A percentile compares a stretch with the other conserved stretches of the same genome.
Evolutionary conservation across 768 basidiomycete genomes (phyloP).

Genomic region (Kwoniella sp.): DNA sequence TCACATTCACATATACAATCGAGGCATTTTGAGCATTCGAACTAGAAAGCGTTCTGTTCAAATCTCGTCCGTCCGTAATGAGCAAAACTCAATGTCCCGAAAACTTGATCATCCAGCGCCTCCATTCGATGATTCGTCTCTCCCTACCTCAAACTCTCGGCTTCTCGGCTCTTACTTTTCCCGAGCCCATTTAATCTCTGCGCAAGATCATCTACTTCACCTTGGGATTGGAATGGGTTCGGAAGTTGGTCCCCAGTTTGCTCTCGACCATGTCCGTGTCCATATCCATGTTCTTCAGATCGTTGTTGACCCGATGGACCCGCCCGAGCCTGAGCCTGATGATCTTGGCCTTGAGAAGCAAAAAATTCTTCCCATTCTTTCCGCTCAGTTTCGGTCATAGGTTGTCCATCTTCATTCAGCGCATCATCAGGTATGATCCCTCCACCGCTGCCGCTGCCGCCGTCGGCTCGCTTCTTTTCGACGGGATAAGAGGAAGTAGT

Average conservation of each 20-base stretch:
- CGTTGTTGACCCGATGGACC: background rate
- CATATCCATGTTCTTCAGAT: too few species aligned
- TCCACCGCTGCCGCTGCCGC: background rate
- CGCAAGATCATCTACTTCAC: constrained; percentile 1
- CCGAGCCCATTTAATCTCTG: background rate
- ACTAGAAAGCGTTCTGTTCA: too few species aligned
- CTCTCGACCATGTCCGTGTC: too few species aligned
- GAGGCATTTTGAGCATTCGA: too few species aligned
- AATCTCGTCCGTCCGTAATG: too few species aligned
- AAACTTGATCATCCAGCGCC: too few species aligned
- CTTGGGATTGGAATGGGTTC: background rate
- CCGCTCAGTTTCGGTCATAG: constrained; percentile 40
- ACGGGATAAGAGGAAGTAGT: background rate
- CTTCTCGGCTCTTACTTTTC: background rate
- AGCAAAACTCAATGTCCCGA: too few species aligned
- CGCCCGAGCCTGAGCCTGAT: background rate
- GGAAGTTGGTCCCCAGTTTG: background rate
- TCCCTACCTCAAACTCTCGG: constrained; percentile 12
- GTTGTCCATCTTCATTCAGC: constrained; percentile 17
- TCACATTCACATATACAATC: too few species aligned
- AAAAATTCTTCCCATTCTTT: constrained; percentile 43
- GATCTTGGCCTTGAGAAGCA: background rate
- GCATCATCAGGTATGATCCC: constrained; percentile 16
- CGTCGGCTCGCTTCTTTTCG: constrained; percentile 8
- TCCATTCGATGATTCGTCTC: too few species aligned